These are phyloP conservation scores for Chrysosporium queenslandicum DNA, from an alignment of 2,329 filamentous ascomycete genomes.

Conservation along the genomic window DNA sequence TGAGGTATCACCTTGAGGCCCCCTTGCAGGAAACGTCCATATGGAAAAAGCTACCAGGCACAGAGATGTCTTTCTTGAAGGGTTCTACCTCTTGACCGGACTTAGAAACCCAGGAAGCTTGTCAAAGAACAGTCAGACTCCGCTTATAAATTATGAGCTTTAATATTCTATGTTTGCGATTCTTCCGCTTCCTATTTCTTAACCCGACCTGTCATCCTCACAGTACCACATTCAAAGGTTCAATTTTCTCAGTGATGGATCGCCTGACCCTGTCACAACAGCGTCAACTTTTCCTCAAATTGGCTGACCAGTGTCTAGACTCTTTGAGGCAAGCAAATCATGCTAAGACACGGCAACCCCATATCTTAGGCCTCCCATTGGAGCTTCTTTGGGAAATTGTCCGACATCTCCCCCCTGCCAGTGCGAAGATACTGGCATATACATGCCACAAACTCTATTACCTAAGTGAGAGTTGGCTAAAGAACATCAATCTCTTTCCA, in stretches of 20 bases:
- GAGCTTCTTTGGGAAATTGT: slow-evolving; percentile 1
- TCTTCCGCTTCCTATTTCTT: background rate
- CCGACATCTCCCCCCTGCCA: background rate
- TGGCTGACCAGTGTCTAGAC: background rate
- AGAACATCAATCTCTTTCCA: background rate
- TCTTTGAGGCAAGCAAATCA: background rate
- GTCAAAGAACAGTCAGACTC: background rate
- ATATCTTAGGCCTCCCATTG: slow-evolving; percentile 6
- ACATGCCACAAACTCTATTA: slow-evolving; percentile 4
- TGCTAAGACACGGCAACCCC: background rate
- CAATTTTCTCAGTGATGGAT: background rate
- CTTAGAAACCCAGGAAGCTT: background rate
- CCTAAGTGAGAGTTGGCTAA: background rate
- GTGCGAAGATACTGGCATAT: background rate
- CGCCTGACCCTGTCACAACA: background rate
- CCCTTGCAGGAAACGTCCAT: no score
- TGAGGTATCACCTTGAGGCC: background rate
- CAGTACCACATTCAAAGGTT: background rate
- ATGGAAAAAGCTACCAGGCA: background rate
- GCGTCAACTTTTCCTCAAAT: background rate
- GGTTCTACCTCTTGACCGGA: background rate
- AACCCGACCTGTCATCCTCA: background rate
- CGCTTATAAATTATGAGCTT: background rate
- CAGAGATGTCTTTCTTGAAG: background rate
- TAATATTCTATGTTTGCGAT: background rate